Percentiles rank a stretch among this genome's conserved stretches.
These are phyloP conservation scores for Trichomonascus vanleenenianus DNA, from an alignment of 805 yeast species.

Conservation along the genomic window DNA sequence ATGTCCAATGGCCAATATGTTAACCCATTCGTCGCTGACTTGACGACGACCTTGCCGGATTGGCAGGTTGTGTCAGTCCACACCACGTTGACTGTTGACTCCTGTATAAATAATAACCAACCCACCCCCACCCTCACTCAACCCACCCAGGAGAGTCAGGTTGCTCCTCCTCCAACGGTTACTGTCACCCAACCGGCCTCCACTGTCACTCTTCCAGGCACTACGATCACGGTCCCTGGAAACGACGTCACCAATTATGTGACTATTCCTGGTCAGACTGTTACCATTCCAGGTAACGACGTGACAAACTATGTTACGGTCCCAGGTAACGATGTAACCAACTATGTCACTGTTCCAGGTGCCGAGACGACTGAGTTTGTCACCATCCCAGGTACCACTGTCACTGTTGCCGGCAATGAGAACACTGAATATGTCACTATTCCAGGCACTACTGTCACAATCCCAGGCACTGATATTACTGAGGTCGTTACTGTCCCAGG, in stretches of 20 bases:
- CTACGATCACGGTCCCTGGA: slow-evolving; percentile 15
- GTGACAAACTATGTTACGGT: too few relatives aligned
- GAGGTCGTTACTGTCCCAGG: slow-evolving; percentile 16
- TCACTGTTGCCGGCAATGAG: slow-evolving; percentile 8
- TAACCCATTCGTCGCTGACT: slow-evolving; percentile 13
- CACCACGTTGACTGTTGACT: background rate
- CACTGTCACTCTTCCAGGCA: slow-evolving; percentile 18
- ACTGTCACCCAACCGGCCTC: background rate
- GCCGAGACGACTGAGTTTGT: too few relatives aligned
- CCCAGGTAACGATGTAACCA: too few relatives aligned
- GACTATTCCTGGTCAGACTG: slow-evolving; percentile 11
- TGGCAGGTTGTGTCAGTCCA: slow-evolving; percentile 28
- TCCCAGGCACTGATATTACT: slow-evolving; percentile 7
- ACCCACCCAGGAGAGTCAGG: background rate
- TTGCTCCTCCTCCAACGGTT: background rate
- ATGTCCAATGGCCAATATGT: slow-evolving; percentile 10
- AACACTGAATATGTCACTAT: slow-evolving; percentile 1
- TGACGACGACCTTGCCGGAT: slow-evolving; percentile 35
- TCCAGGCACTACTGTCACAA: slow-evolving; percentile 15
- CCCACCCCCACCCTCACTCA: background rate
- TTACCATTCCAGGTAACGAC: slow-evolving; percentile 13
- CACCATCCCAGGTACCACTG: slow-evolving; percentile 16
- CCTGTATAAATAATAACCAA: background rate
- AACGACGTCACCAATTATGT: too few relatives aligned
- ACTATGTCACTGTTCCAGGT: slow-evolving; percentile 12